Conservation (phyloP, 2,329 filamentous ascomycete species). For the Fusarium ambrosium region DNA sequence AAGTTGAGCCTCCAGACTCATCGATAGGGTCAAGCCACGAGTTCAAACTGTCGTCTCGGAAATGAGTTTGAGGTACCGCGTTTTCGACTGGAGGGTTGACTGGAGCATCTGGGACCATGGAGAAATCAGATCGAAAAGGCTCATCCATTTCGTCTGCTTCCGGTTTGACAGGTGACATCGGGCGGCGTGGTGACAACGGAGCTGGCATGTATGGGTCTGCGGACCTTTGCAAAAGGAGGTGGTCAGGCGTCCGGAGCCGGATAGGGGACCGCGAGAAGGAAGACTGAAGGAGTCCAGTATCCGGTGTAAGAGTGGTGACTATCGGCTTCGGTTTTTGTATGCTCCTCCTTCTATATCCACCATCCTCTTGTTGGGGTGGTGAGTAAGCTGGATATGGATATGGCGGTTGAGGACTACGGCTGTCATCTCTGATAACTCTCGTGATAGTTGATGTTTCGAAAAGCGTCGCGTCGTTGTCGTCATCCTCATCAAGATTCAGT, state of each 20-base stretch:
- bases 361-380: constrained; percentile 41
- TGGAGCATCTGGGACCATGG: constrained; percentile 37
- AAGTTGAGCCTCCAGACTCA: constrained; percentile 85
- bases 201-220: constrained; percentile 76
- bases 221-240: constrained; percentile 60
- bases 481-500: constrained; percentile 51
- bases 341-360: constrained; percentile 41
- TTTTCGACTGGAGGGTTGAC: constrained; percentile 14
- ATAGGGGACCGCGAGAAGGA: constrained; percentile 66
- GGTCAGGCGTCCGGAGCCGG: constrained; percentile 47
- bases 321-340: constrained; percentile 43
- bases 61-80: constrained; percentile 55
- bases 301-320: constrained; percentile 41
- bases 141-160: constrained; percentile 42
- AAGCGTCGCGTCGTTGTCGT: constrained; percentile 59
- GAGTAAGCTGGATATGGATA: constrained; percentile 35
- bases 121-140: constrained; percentile 54
- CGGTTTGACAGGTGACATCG: constrained; percentile 58
- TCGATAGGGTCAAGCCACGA: constrained; percentile 97
- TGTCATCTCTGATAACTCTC: constrained; percentile 55
- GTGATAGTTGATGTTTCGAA: constrained; percentile 67
- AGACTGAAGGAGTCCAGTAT: constrained; percentile 60
- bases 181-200: constrained; percentile 76
- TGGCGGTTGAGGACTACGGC: constrained; percentile 34
- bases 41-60: constrained; percentile 77